These are phyloP conservation scores for Filobasidium uniguttulatum DNA, from an alignment of 1,284 basidiomycete species.

Conservation along the genomic window DNA sequence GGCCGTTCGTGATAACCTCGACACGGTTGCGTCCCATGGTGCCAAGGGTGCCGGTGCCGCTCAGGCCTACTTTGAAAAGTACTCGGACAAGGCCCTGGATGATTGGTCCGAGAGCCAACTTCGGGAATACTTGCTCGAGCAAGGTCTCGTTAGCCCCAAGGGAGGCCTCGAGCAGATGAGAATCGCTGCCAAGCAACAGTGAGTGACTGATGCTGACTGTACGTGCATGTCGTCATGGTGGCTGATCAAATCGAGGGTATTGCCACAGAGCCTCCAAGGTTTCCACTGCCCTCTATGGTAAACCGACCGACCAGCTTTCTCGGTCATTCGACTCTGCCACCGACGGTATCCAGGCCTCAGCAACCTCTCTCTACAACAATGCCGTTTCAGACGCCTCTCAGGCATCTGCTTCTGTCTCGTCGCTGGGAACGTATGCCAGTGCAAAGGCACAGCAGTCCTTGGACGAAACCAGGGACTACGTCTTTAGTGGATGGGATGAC, in stretches of 20 bases:
- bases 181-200: slow-evolving; percentile 57
- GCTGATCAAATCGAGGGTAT: too few relatives aligned
- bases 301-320: slow-evolving; percentile 36
- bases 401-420: slow-evolving; percentile 25
- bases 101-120: slow-evolving; percentile 69
- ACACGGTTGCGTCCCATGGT: slow-evolving; percentile 40
- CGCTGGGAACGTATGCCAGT: slow-evolving; percentile 39
- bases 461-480: slow-evolving; percentile 66
- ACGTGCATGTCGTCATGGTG: slow-evolving; percentile 29
- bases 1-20: slow-evolving; percentile 53
- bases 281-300: slow-evolving; percentile 47
- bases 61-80: slow-evolving; percentile 51
- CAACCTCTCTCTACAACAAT: slow-evolving; percentile 32
- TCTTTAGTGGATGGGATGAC: slow-evolving; percentile 79
- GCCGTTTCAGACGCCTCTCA: slow-evolving; percentile 35
- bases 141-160: slow-evolving; percentile 67
- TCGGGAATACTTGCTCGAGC: slow-evolving; percentile 68
- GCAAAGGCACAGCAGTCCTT: slow-evolving; percentile 40
- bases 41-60: slow-evolving; percentile 50
- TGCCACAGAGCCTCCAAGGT: slow-evolving; percentile 35
- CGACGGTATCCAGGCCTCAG: slow-evolving; percentile 15
- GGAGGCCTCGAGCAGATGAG: slow-evolving; percentile 66
- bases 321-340: slow-evolving; percentile 15
- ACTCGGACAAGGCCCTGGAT: slow-evolving; percentile 37
- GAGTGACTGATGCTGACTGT: slow-evolving; percentile 40